Conservation (phyloP, 176 grass and related monocot species). For the Panicum miliaceum region DNA sequence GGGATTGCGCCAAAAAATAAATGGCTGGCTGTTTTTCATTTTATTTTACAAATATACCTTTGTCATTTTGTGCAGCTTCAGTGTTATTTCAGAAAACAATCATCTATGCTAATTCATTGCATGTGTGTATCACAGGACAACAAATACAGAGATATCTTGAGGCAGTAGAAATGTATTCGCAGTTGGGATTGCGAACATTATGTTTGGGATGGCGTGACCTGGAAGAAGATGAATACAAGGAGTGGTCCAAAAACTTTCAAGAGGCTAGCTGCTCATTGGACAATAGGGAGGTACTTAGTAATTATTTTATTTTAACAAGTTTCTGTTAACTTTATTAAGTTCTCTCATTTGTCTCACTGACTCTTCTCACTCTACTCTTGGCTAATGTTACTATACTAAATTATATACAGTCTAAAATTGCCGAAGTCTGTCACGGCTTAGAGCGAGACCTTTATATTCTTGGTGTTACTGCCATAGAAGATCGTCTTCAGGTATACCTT, state of each 20-base stretch:
- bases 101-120: constrained; percentile 13
- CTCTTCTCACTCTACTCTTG: constrained; percentile 11
- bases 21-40: constrained; percentile 8
- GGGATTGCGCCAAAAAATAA: background rate
- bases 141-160: constrained; percentile 64
- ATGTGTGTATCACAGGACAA: constrained; percentile 58
- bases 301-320: constrained; percentile 16
- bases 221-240: constrained; percentile 75
- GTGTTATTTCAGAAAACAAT: background rate
- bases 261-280: constrained; percentile 80
- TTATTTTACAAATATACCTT: background rate
- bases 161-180: constrained; percentile 92
- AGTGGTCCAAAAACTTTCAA: constrained; percentile 82
- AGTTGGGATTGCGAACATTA: constrained; percentile 81
- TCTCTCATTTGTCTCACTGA: constrained; percentile 6
- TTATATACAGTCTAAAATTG: constrained; percentile 62
- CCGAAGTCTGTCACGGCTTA: constrained; percentile 73
- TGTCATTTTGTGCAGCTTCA: background rate
- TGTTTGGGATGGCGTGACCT: constrained; percentile 85
- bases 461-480: constrained; percentile 94
- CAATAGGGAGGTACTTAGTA: constrained; percentile 68
- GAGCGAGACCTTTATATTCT: constrained; percentile 85
- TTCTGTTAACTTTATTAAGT: background rate
- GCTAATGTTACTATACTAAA: constrained; percentile 26
- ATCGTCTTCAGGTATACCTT: constrained; percentile 78